Conservation (phyloP, 2,329 filamentous ascomycete genomes). For the Ilyonectria sp. region DNA sequence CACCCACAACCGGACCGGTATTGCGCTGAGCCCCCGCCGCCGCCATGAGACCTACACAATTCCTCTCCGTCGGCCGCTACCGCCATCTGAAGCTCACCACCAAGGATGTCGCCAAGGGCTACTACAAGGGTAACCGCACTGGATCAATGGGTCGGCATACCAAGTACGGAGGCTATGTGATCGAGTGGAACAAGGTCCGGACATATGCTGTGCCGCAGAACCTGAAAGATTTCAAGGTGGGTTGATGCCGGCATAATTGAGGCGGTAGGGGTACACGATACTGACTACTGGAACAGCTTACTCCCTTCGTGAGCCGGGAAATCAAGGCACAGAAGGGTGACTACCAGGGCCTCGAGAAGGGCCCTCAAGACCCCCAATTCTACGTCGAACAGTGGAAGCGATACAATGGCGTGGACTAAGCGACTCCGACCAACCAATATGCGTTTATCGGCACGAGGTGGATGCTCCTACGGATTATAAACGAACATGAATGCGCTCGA, state of each 20-base stretch:
- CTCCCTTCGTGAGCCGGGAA: slow-evolving; percentile 80
- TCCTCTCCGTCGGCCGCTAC: slow-evolving; percentile 76
- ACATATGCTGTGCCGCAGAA: slow-evolving; percentile 87
- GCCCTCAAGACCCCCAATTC: slow-evolving; percentile 72
- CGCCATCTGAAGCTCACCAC: slow-evolving; percentile 88
- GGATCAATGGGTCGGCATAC: slow-evolving; percentile 91
- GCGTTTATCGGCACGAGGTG: slow-evolving; percentile 1
- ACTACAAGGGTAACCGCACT: slow-evolving; percentile 95
- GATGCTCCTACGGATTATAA: slow-evolving; percentile 14
- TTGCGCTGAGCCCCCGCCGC: slow-evolving; percentile 18
- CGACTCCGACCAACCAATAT: not conserved
- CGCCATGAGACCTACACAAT: slow-evolving; percentile 77
- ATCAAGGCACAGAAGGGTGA: slow-evolving; percentile 68
- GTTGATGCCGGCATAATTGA: not conserved
- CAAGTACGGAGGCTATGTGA: slow-evolving; percentile 84
- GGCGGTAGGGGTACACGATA: not conserved
- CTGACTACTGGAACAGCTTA: slow-evolving; percentile 70
- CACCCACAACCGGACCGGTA: slow-evolving; percentile 9
- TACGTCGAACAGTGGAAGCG: slow-evolving; percentile 78
- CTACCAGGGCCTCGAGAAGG: slow-evolving; percentile 67
- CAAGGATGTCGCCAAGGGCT: slow-evolving; percentile 93
- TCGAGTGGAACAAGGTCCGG: slow-evolving; percentile 90
- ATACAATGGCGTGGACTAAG: slow-evolving; percentile 74
- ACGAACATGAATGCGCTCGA: slow-evolving; percentile 19
- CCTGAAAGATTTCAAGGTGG: slow-evolving; percentile 80